Evolutionary conservation across 805 yeast species (phyloP), one percentile per base, ranked within the genome.

Genomic region (Barnettozyma siamensis): DNA sequence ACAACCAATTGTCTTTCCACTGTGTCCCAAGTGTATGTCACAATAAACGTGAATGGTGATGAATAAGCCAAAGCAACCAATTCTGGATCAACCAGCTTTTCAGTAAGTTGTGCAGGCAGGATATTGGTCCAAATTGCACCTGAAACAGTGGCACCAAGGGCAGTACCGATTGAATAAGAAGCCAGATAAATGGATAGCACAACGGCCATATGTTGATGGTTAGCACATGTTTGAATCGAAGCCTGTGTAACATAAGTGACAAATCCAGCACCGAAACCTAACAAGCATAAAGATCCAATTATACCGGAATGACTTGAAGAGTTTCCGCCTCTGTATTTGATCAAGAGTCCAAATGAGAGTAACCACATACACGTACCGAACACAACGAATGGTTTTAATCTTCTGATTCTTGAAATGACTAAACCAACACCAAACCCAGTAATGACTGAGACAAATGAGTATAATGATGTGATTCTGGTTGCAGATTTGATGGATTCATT

Each of bases 181-280:
- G 87, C 68, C 49, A 76, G 65, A 60, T 74, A 76, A 31, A 79
- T 58, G 2, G 86, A 70, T 33, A 79, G 71, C 27, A 75, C 70
- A 35, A 75, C 71, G 10, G 84, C 85, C 78, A 80, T 73, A 59
- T 74, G 70, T 54, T 76, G 80, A 60, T 80, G 88, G 48, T 66
- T 71, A 28, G 76, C 71, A 42, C 75, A 66, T 0, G 85, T 67
- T 54, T 76, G 78, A 46, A 78, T 71, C 33, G 83, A 71, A 6
- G 76, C 77, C 55, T 78, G 83, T 10, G 78, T 68, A 5, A 83
- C 70, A 52, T 78, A 80, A 13, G 83, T 77, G 66, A 81, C 78
- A 59, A 82, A 75, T 15, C 86, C 86, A 33, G 85, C 85, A 51
- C 87, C 88, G 43, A 83, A 71, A 50, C 89, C 89, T 48, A 80